Evolutionary conservation across 2,329 filamentous ascomycete genomes (phyloP).

Genomic region (Biscogniauxia mediterranea): DNA sequence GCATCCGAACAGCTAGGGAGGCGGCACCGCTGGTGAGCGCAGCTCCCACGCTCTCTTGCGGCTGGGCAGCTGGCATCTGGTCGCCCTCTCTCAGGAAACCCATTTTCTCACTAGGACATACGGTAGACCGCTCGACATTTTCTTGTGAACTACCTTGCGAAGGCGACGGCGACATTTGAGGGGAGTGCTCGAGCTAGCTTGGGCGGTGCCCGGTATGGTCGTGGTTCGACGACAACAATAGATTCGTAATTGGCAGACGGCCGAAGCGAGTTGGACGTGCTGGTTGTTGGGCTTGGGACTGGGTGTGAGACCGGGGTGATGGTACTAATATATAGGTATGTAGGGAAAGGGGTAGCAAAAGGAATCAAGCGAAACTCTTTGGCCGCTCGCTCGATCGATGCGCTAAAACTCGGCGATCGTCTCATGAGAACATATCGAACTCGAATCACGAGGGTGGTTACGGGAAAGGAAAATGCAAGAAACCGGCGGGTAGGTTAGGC

Average conservation of each 20-base stretch:
- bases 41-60: slow-evolving; percentile 22
- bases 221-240: background rate
- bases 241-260: background rate
- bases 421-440: background rate
- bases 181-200: background rate
- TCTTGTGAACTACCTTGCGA: slow-evolving; percentile 4
- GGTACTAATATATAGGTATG: background rate
- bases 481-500: background rate
- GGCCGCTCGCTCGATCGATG: background rate
- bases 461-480: background rate
- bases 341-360: background rate
- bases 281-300: background rate
- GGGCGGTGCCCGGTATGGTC: background rate
- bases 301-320: background rate
- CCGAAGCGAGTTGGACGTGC: background rate
- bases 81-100: slow-evolving; percentile 19
- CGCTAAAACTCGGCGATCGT: background rate
- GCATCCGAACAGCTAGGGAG: slow-evolving; percentile 18
- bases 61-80: slow-evolving; percentile 14
- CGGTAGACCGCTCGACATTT: slow-evolving; percentile 16
- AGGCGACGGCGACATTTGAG: background rate
- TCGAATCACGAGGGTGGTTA: background rate
- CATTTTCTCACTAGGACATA: slow-evolving; percentile 20
- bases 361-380: background rate
- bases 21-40: slow-evolving; percentile 35